Conservation (phyloP, 352 stramenopile species). For the Pythium chondricola region DNA sequence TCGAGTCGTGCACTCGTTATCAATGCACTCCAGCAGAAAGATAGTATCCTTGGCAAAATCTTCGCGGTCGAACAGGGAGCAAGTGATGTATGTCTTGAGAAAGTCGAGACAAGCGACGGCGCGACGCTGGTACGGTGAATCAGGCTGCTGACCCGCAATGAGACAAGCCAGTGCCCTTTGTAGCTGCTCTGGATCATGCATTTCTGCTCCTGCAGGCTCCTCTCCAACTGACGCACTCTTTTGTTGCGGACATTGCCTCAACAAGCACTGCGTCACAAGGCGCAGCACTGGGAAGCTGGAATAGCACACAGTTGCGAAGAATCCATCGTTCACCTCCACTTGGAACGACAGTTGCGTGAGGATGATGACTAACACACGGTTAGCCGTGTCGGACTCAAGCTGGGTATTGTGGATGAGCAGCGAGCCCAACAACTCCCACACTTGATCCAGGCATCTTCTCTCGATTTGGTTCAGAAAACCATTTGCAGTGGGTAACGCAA, state of each 20-base stretch:
- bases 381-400: slow-evolving; percentile 16
- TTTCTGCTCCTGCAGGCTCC: too few species aligned
- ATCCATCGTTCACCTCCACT: slow-evolving; percentile 34
- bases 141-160: slow-evolving; percentile 5
- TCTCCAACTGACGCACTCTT: background rate
- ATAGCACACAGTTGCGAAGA: slow-evolving; percentile 46
- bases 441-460: slow-evolving; percentile 32
- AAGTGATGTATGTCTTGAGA: slow-evolving; percentile 27
- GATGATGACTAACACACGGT: slow-evolving; percentile 19
- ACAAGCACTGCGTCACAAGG: slow-evolving; percentile 34
- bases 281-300: slow-evolving; percentile 44
- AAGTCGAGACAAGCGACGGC: slow-evolving; percentile 37
- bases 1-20: slow-evolving; percentile 19
- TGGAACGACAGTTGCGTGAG: slow-evolving; percentile 44
- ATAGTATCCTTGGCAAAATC: slow-evolving; percentile 62
- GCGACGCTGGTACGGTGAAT: slow-evolving; percentile 6
- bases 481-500: slow-evolving; percentile 22
- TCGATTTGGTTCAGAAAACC: slow-evolving; percentile 11
- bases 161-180: slow-evolving; percentile 15
- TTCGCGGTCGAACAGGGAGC: slow-evolving; percentile 42
- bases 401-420: slow-evolving; percentile 49
- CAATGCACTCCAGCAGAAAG: slow-evolving; percentile 49
- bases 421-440: slow-evolving; percentile 60
- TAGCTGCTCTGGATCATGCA: slow-evolving; percentile 11
- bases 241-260: slow-evolving; percentile 2